Evolutionary conservation across 192 early-diverging fungal species (phyloP).

Genomic region (Backusella sp.): DNA sequence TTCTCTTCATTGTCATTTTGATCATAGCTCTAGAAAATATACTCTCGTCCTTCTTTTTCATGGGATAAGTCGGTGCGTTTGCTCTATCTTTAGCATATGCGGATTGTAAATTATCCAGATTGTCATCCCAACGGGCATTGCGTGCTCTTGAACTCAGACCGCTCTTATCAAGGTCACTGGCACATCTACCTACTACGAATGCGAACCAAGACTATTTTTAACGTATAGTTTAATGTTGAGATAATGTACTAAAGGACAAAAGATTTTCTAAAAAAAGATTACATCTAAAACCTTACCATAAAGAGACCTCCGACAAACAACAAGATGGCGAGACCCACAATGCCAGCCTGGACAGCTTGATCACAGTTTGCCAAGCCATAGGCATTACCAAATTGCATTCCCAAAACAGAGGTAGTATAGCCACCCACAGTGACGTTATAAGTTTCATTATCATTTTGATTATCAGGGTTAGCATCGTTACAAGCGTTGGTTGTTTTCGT

Average conservation of each 20-base stretch:
- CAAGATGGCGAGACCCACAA: conserved; percentile 25
- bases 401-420: conserved; percentile 12
- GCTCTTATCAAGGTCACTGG: conserved; percentile 8
- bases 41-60: conserved; percentile 18
- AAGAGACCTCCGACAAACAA: conserved; percentile 24
- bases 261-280: background rate
- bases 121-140: conserved; percentile 25
- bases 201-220: conserved; percentile 24
- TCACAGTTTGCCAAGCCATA: conserved; percentile 31
- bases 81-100: conserved; percentile 21
- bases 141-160: conserved; percentile 10
- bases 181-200: conserved; percentile 2
- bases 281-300: conserved; percentile 17
- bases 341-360: conserved; percentile 27
- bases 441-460: background rate
- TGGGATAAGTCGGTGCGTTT: conserved; percentile 16
- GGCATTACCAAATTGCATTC: conserved; percentile 18
- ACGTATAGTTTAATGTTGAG: background rate
- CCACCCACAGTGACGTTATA: conserved; percentile 9
- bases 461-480: background rate
- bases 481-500: background rate
- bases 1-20: conserved; percentile 5
- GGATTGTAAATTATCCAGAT: conserved; percentile 17
- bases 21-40: background rate
- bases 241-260: background rate